Percentiles rank a stretch among this genome's conserved stretches.
Conservation (phyloP, 106 monocot species). For the Amphibolis antarctica region DNA sequence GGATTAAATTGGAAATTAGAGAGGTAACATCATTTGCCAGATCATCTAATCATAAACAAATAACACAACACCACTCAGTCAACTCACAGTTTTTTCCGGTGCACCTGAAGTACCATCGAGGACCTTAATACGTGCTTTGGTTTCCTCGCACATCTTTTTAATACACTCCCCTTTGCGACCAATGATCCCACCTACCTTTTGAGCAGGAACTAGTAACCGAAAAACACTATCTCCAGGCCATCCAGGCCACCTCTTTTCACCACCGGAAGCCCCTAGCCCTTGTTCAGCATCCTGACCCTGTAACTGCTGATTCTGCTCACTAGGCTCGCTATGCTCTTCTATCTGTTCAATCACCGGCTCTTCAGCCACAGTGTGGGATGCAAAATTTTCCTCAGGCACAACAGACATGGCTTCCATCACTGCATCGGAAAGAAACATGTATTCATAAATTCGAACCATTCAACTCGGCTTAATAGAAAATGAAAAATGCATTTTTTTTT, state of each 20-base stretch:
- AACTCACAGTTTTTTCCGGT: constrained; percentile 85
- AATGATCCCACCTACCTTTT: constrained; percentile 81
- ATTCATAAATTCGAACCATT: too few species aligned
- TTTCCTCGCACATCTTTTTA: constrained; percentile 89
- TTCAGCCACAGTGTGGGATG: neutral
- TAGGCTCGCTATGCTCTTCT: neutral
- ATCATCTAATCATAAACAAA: neutral
- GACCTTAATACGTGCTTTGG: constrained; percentile 80
- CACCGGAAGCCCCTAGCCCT: neutral
- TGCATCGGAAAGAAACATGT: neutral
- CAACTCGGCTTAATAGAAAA: too few species aligned
- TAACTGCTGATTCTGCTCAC: neutral
- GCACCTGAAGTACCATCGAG: constrained; percentile 76
- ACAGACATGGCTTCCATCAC: constrained; percentile 3
- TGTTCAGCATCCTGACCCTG: neutral
- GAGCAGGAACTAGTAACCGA: constrained; percentile 65
- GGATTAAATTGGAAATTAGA: neutral
- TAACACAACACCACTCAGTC: neutral
- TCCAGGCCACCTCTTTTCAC: constrained; percentile 81
- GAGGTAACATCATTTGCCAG: neutral
- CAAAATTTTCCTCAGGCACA: neutral
- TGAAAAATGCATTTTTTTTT: too few species aligned
- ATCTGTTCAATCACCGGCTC: neutral
- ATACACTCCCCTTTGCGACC: constrained; percentile 88
- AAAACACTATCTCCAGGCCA: constrained; percentile 96